Evolutionary conservation across 352 stramenopile genomes (phyloP).

Genomic region (Phytophthora rubi): DNA sequence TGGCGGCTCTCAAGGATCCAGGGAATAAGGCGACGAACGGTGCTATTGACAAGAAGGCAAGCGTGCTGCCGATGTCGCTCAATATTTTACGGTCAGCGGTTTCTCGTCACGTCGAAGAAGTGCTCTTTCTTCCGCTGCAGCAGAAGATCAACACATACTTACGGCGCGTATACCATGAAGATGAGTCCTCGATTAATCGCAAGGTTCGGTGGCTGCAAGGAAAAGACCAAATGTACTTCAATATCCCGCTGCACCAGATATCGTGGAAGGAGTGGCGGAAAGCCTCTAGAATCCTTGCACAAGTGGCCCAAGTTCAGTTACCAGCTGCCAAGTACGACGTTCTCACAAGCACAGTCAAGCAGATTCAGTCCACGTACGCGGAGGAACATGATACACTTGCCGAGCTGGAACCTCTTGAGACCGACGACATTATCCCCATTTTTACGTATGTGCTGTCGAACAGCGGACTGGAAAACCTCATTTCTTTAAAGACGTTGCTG

Average conservation of each 20-base stretch:
- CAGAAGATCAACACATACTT: conserved; percentile 64
- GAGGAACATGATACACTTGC: conserved; percentile 73
- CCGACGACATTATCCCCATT: conserved; percentile 88
- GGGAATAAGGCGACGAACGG: conserved; percentile 33
- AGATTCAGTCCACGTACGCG: conserved; percentile 79
- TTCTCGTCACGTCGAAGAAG: conserved; percentile 84
- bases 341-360: conserved; percentile 69
- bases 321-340: conserved; percentile 85
- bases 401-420: conserved; percentile 68
- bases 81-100: conserved; percentile 64
- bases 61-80: conserved; percentile 48
- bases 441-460: conserved; percentile 92
- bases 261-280: conserved; percentile 88
- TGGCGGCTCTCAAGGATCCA: conserved; percentile 56
- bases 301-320: conserved; percentile 56
- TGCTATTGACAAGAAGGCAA: conserved; percentile 28
- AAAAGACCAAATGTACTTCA: conserved; percentile 92
- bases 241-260: conserved; percentile 82
- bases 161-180: conserved; percentile 70
- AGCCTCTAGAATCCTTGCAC: conserved; percentile 71
- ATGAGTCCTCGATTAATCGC: conserved; percentile 80
- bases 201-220: conserved; percentile 90
- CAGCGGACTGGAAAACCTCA: conserved; percentile 83
- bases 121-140: conserved; percentile 74
- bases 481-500: conserved; percentile 81